A percentile compares a stretch with the other conserved stretches of the same genome.
Conservation (phyloP, 208 protist genomes). For the Trypanosoma cruzi region DNA sequence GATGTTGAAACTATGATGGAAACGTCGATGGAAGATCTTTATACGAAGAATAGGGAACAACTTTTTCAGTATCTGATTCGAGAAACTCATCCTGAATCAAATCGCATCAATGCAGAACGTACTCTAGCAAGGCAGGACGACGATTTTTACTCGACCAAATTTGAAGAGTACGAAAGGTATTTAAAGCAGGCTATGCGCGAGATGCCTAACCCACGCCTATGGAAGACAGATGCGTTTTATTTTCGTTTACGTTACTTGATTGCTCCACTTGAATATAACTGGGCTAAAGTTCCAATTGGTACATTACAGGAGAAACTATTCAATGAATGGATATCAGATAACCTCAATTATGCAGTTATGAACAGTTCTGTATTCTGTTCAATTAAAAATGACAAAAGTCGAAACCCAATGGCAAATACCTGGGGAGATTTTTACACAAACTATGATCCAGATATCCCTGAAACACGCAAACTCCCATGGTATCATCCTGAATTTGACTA, state of each 20-base stretch:
- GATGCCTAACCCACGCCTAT: slow-evolving; percentile 89
- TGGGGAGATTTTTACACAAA: slow-evolving; percentile 87
- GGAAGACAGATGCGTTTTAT: slow-evolving; percentile 93
- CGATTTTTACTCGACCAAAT: slow-evolving; percentile 90
- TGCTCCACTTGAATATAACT: slow-evolving; percentile 91
- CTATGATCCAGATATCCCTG: slow-evolving; percentile 86
- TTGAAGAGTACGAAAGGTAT: slow-evolving; percentile 88
- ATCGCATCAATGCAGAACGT: slow-evolving; percentile 87
- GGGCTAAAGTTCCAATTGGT: slow-evolving; percentile 85
- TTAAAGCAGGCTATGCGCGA: slow-evolving; percentile 90
- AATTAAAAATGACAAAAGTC: slow-evolving; percentile 75
- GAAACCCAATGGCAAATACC: slow-evolving; percentile 85
- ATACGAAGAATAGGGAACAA: slow-evolving; percentile 89
- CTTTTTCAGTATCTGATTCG: slow-evolving; percentile 90
- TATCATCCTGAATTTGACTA: slow-evolving; percentile 91
- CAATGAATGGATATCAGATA: slow-evolving; percentile 89
- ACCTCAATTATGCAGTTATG: slow-evolving; percentile 80
- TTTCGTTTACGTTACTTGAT: slow-evolving; percentile 86
- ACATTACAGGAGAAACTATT: slow-evolving; percentile 71
- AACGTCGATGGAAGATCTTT: slow-evolving; percentile 89
- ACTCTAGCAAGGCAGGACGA: slow-evolving; percentile 84
- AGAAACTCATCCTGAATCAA: slow-evolving; percentile 85
- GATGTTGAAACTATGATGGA: slow-evolving; percentile 91
- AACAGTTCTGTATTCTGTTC: slow-evolving; percentile 58
- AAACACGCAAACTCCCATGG: slow-evolving; percentile 85